These are phyloP conservation scores for Clathrus columnatus DNA, from an alignment of 768 basidiomycete species.

Conservation along the genomic window DNA sequence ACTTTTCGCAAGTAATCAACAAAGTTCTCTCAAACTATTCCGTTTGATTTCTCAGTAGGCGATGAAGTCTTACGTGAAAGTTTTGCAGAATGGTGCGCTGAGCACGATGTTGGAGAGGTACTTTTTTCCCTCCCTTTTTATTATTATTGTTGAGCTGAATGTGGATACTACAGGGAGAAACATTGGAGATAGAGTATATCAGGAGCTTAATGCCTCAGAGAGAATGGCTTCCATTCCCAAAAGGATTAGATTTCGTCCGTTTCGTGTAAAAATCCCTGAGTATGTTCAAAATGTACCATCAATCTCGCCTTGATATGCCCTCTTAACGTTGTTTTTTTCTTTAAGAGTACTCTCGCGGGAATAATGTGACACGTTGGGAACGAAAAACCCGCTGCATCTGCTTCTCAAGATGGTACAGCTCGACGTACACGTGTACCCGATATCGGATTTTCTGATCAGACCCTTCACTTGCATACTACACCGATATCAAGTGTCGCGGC, in stretches of 20 bases:
- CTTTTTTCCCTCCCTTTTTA: conserved; percentile 15
- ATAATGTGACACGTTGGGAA: conserved; percentile 29
- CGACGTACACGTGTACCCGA: conserved; percentile 26
- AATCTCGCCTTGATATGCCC: conserved; percentile 3
- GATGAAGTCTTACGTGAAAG: conserved; percentile 71
- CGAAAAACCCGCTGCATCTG: too few species aligned
- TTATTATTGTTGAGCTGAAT: neutral
- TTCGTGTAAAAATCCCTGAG: conserved; percentile 50
- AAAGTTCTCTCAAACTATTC: conserved; percentile 80
- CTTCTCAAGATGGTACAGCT: conserved; percentile 12
- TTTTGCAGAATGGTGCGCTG: conserved; percentile 66
- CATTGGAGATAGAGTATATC: conserved; percentile 87
- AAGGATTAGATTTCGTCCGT: conserved; percentile 93
- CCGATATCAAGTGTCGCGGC: conserved; percentile 67
- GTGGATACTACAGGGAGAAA: conserved; percentile 57
- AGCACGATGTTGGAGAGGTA: conserved; percentile 66
- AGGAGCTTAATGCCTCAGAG: conserved; percentile 79
- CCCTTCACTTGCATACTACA: conserved; percentile 75
- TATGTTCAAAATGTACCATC: conserved; percentile 20
- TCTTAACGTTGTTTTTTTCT: neutral
- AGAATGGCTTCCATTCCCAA: conserved; percentile 72
- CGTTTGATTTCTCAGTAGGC: conserved; percentile 86
- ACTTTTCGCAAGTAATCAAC: conserved; percentile 93
- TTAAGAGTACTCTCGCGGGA: conserved; percentile 60
- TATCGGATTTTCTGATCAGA: conserved; percentile 16